phyloP scores from a whole-genome alignment of 1,284 basidiomycete species.

The Pseudozyma tsukubaensis region DNA sequence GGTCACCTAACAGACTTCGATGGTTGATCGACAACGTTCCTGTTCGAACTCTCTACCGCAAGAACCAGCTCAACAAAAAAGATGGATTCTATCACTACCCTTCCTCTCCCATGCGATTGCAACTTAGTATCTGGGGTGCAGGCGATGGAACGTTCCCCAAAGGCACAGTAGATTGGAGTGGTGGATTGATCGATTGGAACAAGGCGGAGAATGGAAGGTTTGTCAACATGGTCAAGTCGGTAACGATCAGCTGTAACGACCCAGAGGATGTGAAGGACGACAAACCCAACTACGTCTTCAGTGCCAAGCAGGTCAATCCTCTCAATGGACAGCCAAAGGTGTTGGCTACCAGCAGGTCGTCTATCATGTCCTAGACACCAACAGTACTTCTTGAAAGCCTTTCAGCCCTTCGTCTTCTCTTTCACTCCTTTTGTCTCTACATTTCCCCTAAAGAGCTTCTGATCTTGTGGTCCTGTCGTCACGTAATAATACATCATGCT shows the following conservation, averaged over 20 bases:
- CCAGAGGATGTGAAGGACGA: constrained; percentile 28
- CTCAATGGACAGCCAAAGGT: constrained; percentile 40
- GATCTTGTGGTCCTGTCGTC: no score
- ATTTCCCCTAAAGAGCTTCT: no score
- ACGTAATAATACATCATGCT: neutral
- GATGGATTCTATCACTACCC: constrained; percentile 51
- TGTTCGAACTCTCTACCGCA: constrained; percentile 50
- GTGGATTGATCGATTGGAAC: constrained; percentile 55
- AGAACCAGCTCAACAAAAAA: constrained; percentile 24
- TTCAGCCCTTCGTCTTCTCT: constrained; percentile 16
- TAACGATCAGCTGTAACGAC: constrained; percentile 40
- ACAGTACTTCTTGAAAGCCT: neutral
- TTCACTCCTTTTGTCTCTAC: neutral
- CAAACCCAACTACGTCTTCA: constrained; percentile 36
- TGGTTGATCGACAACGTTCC: constrained; percentile 51
- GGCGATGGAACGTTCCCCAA: constrained; percentile 37
- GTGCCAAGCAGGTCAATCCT: constrained; percentile 19
- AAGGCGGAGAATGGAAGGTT: constrained; percentile 36
- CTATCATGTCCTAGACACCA: constrained; percentile 23
- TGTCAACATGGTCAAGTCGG: constrained; percentile 37
- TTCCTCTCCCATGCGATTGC: constrained; percentile 45
- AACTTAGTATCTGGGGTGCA: constrained; percentile 55
- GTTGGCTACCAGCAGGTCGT: constrained; percentile 16
- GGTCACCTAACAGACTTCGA: constrained; percentile 47
- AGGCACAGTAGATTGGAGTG: constrained; percentile 52